Evolutionary conservation across 2,329 filamentous ascomycete species (phyloP), one percentile per base, ranked within the genome.

Genomic region (Mariannaea sp.): DNA sequence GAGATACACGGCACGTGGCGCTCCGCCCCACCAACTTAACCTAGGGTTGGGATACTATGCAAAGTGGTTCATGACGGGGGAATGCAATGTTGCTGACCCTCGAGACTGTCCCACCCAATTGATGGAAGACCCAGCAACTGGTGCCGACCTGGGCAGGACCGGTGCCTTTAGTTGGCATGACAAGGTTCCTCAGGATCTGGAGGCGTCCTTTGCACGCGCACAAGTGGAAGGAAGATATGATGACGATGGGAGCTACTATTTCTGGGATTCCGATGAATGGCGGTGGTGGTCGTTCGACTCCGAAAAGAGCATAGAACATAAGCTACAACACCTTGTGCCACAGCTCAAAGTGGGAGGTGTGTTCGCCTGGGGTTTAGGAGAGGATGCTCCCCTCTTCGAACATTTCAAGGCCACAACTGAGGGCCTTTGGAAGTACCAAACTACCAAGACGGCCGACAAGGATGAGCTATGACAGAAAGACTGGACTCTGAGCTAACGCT

Each of bases 221-320:
- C 66, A 76, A 43, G 61, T 70, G 0, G 57, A 79, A 8, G 85
- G 84, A 1, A 66, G 67, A 40, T 84, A 83, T 24, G 67, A 67
- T 22, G 59, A 64, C 0, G 88, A 91, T 58, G 88, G 87, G 16
- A 88, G 86, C 0, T 80, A 85, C 66, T 90, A 87, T 67, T 90
- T 83, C 70, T 88, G 82, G 77, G 88, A 92, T 64, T 54, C 67
- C 1, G 58, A 72, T 4, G 75, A 82, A 59, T 71, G 79, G 48
- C 67, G 86, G 24, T 92, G 88, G 80, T 92, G 88, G 88, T 86
- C 86, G 0, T 91, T 85, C 76, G 89, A 92, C 55, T 88, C 84
- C 0, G 76, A 80, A 0, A 75, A 77, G 7, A 76, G 84, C 10
- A 85, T 92, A 44, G 61, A 68, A 10, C 73, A 75, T 51, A 92